Percentiles rank a stretch among this genome's conserved stretches.
Evolutionary conservation across 768 basidiomycete genomes (phyloP).

Genomic region (Coprinellus aureogranulatus): DNA sequence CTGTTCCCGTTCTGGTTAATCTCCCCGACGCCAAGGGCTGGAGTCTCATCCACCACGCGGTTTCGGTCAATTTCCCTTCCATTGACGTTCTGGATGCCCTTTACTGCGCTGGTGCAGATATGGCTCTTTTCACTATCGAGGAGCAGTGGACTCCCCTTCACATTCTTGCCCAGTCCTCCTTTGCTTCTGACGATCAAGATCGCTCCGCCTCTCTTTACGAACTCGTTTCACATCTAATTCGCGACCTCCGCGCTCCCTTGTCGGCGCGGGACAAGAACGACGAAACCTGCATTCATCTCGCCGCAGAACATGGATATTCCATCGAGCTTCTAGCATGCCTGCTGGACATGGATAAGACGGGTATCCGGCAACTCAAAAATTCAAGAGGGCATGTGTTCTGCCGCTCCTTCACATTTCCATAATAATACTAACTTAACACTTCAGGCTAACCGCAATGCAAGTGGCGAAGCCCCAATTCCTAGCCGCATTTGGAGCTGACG

Average conservation of each 20-base stretch:
- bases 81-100: slow-evolving; percentile 64
- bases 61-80: slow-evolving; percentile 56
- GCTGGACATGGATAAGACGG: slow-evolving; percentile 61
- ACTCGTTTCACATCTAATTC: slow-evolving; percentile 66
- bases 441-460: slow-evolving; percentile 64
- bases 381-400: slow-evolving; percentile 60
- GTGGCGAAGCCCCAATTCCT: slow-evolving; percentile 68
- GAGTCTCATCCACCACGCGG: slow-evolving; percentile 63
- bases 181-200: slow-evolving; percentile 32
- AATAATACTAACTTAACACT: slow-evolving; percentile 7
- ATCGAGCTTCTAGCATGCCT: slow-evolving; percentile 61
- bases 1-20: slow-evolving; percentile 63
- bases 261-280: slow-evolving; percentile 62
- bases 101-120: slow-evolving; percentile 74
- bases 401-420: neutral
- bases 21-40: slow-evolving; percentile 64
- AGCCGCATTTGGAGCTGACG: slow-evolving; percentile 54
- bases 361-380: slow-evolving; percentile 63
- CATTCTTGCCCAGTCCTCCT: slow-evolving; percentile 50
- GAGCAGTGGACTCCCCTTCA: slow-evolving; percentile 70
- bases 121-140: slow-evolving; percentile 62
- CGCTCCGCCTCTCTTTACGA: slow-evolving; percentile 44
- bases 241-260: slow-evolving; percentile 67
- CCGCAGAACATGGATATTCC: slow-evolving; percentile 70
- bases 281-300: slow-evolving; percentile 79